Base-by-base conservation (phyloP, 2,329 filamentous ascomycete genomes). In the Arthrocladium fulminans region DNA sequence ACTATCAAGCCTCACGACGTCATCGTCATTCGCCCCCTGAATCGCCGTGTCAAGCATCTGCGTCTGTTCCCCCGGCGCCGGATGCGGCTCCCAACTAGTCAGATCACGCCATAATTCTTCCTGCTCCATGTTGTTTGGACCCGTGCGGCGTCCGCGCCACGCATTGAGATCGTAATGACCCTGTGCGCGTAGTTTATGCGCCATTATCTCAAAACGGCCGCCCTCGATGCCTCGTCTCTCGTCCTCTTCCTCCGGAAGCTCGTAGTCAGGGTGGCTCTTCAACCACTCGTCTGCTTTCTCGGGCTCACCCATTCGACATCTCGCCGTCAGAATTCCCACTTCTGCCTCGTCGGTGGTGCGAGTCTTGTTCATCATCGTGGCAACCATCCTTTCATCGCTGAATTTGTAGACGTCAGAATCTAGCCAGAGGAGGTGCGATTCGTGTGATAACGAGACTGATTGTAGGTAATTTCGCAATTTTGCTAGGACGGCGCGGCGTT, bases 401-500 rank as follows among this genome's bases (percentile, higher is more conserved):
- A 44, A 44, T n/a, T 44, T 44, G 41, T 44, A 44, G 24, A 44
- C 41, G 41, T 44, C 41, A 27, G 25, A 32, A 27, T 44, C 41
- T 3, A 44, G 41, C 41, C 41, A 44, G 41, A 44, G 41, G 41
- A 44, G 24, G 41, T 44, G 41, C 6, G 41, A 30, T 23, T 44
- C 41, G 41, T 30, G 24, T 6, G 10, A 15, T 3, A 44, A 27
- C 3, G 41, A 23, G 5, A 44, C 41, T 9, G 41, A 30, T 44
- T 44, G 41, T 2, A 44, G 41, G 29, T 44, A 44, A 27, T 44
- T 44, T n/a, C 41, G 41, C 4, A 44, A 20, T 44, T 44, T 44
- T 6, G 41, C 41, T 10, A 44, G 23, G 29, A 25, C 34, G 24
- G 41, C 41, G 10, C 41, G 41, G 15, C 41, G 41, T 23, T 44